These are phyloP conservation scores for Neonectria ditissima DNA, from an alignment of 2,329 filamentous ascomycete genomes.

Conservation along the genomic window DNA sequence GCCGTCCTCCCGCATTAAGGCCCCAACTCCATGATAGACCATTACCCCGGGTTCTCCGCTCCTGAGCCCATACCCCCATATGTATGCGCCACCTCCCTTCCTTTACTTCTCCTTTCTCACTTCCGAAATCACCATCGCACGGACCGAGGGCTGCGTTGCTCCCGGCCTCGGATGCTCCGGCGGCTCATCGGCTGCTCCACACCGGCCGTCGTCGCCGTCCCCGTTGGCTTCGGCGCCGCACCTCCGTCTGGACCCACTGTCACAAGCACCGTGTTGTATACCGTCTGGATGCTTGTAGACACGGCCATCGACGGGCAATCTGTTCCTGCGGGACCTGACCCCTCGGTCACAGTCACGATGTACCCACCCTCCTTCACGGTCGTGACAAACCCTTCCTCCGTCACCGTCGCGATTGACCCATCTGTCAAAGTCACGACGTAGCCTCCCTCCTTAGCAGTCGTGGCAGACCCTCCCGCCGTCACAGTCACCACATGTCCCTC, in stretches of 20 bases:
- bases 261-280: slow-evolving; percentile 53
- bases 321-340: slow-evolving; percentile 26
- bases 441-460: not conserved
- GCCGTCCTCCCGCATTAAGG: slow-evolving; percentile 4
- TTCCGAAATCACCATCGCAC: slow-evolving; percentile 28
- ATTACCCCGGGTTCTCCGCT: not conserved
- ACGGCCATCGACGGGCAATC: slow-evolving; percentile 40
- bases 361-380: slow-evolving; percentile 6
- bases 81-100: not conserved
- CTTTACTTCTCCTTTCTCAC: not conserved
- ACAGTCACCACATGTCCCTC: slow-evolving; percentile 23
- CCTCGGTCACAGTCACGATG: slow-evolving; percentile 22
- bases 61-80: not conserved
- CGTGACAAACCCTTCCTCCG: too few relatives aligned
- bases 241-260: slow-evolving; percentile 39
- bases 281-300: slow-evolving; percentile 49
- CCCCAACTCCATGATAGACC: not conserved
- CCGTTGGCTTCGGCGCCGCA: slow-evolving; percentile 5
- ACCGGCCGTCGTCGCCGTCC: slow-evolving; percentile 25
- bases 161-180: slow-evolving; percentile 20
- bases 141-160: slow-evolving; percentile 30
- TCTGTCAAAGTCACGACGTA: too few relatives aligned
- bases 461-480: slow-evolving; percentile 11
- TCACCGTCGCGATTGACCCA: too few relatives aligned
- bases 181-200: slow-evolving; percentile 12